These are phyloP conservation scores for Aureobasidium subglaciale DNA, from an alignment of 2,329 filamentous ascomycete species.

Conservation along the genomic window DNA sequence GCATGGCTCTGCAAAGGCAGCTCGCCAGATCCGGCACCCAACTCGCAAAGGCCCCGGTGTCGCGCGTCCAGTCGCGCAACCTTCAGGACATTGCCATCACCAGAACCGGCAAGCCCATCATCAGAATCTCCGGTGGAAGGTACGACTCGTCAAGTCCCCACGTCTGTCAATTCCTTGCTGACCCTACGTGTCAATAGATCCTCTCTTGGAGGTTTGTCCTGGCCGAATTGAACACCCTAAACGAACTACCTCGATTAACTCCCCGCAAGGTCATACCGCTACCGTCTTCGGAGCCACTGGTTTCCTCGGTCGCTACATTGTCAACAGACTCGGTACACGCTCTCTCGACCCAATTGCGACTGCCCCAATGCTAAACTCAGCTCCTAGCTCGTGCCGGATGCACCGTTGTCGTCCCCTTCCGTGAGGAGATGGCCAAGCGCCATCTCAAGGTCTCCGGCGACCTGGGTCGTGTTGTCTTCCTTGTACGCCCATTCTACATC, in stretches of 20 bases:
- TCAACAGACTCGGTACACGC: conserved; percentile 73
- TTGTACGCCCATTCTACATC: conserved; percentile 47
- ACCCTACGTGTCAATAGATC: conserved; percentile 48
- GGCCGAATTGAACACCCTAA: conserved; percentile 15
- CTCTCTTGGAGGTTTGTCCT: conserved; percentile 68
- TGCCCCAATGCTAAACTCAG: neutral
- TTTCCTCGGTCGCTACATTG: conserved; percentile 92
- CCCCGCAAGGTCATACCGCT: conserved; percentile 70
- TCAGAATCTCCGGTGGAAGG: conserved; percentile 85
- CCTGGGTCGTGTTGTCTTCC: conserved; percentile 79
- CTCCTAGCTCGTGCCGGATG: conserved; percentile 78
- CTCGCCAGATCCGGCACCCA: conserved; percentile 26
- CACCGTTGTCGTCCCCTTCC: conserved; percentile 85
- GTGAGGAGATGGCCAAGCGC: conserved; percentile 96
- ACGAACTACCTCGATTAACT: conserved; percentile 26
- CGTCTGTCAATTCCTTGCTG: conserved; percentile 4
- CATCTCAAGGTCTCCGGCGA: conserved; percentile 96
- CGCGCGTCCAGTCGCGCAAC: conserved; percentile 35
- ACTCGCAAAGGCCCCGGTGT: conserved; percentile 26
- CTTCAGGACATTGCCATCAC: conserved; percentile 85
- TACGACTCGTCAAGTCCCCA: conserved; percentile 31
- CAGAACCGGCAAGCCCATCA: conserved; percentile 89
- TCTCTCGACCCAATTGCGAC: neutral
- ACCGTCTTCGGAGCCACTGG: conserved; percentile 98
- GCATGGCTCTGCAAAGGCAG: conserved; percentile 28